Conservation (phyloP, 805 yeast species). For the Yarrowia yakushimensis region DNA sequence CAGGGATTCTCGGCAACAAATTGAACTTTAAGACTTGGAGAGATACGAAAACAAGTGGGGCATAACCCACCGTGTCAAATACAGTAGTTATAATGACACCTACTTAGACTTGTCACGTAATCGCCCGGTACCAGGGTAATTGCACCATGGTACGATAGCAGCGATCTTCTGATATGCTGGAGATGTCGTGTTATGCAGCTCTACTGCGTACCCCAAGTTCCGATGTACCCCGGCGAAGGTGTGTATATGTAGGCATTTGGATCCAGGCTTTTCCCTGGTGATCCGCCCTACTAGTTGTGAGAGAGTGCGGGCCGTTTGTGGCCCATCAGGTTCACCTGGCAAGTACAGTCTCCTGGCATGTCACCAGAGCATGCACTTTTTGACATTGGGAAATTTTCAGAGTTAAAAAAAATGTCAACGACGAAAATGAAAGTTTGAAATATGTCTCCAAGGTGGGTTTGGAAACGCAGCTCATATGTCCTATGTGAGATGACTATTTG, state of each 20-base stretch:
- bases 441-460: too few relatives aligned
- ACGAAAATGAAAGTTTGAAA: too few relatives aligned
- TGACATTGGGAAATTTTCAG: neutral
- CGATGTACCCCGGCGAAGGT: neutral
- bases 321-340: neutral
- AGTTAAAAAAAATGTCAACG: too few relatives aligned
- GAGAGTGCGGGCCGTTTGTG: neutral
- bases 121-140: too few relatives aligned
- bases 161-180: neutral
- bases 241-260: neutral
- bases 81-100: too few relatives aligned
- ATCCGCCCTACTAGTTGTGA: neutral
- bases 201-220: neutral
- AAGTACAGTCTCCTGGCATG: neutral
- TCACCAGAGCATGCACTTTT: too few relatives aligned
- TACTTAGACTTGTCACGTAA: too few relatives aligned
- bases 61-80: neutral
- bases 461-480: too few relatives aligned
- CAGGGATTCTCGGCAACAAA: slow-evolving; percentile 4
- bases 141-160: too few relatives aligned
- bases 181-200: neutral
- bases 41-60: neutral
- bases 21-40: neutral
- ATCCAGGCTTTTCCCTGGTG: neutral
- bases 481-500: neutral